Percentiles rank a stretch among this genome's conserved stretches.
Conservation (phyloP, 306 rosid genomes). For the Comarum palustre region DNA sequence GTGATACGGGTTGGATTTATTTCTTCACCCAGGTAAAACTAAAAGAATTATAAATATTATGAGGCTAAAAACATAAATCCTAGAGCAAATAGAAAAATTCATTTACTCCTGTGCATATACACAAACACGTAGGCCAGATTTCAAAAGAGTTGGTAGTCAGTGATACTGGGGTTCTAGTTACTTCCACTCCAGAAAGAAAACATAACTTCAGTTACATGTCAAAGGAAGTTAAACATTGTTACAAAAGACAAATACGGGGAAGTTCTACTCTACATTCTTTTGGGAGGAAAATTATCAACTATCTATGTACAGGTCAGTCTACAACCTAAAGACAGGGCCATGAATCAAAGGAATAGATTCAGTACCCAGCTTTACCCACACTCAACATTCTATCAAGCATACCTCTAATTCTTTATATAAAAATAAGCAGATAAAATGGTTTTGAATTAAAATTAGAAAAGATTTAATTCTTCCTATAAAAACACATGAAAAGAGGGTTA, state of each 20-base stretch:
- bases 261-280: neutral
- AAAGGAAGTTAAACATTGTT: neutral
- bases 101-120: neutral
- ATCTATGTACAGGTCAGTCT: constrained; percentile 2
- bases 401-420: neutral
- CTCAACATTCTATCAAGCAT: neutral
- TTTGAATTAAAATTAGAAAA: neutral
- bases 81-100: neutral
- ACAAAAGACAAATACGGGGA: neutral
- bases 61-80: neutral
- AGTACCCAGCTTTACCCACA: neutral
- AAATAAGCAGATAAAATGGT: neutral
- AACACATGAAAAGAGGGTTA: neutral
- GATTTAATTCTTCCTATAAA: neutral
- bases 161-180: neutral
- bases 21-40: neutral
- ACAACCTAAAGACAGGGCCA: constrained; percentile 1
- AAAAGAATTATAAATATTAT: neutral
- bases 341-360: neutral
- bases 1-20: neutral
- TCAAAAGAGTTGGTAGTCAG: neutral
- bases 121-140: neutral
- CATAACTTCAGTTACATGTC: neutral
- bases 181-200: neutral
- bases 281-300: neutral